Base-by-base conservation (phyloP, 2,329 filamentous ascomycete genomes). In the Colletotrichum truncatum region DNA sequence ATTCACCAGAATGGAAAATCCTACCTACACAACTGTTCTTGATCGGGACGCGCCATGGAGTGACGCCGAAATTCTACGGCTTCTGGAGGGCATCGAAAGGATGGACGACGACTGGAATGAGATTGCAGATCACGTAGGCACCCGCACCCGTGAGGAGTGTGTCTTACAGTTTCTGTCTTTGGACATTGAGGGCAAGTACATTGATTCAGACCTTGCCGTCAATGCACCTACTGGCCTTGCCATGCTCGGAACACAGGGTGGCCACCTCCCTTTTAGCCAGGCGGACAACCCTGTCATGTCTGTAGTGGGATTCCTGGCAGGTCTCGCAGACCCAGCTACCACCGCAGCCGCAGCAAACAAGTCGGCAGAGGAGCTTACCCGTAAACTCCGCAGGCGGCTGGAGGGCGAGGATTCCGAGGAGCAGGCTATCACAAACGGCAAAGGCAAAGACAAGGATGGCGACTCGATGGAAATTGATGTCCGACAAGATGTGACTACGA, bases 221-320 rank as follows among this genome's bases (percentile, higher is more conserved):
- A 83, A 81, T 63, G 82, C 83, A 49, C 85, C 84, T 10, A 86
- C 81, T 1, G 87, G 89, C 7, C 82, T 92, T 59, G 83, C 87
- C 60, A 82, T 91, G 83, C 82, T 96, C 34, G 91, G 91, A 32
- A 86, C 89, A 61, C 87, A 93, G 54, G 87, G 91, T 65, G 94
- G 94, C 8, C 61, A 67, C 25, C 85, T 97, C 46, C 96, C 96
- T 0, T 96, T 98, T 77, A 94, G 89, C 76, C 93, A 97, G 75
- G 90, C 92, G 12, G 96, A 99, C 73, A 99, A 98, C 77, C 95
- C 97, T 0, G 93, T 99, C 68, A 91, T 99, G 87, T 97, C 94
- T 18, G 96, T 98, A 3, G 93, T 99, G 71, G 92, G 93, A 57
- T 99, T 98, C 83, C 85, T 99, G 10, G 95, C 95, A 51, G 93